Evolutionary conservation across 1,284 basidiomycete species (phyloP), one percentile per base, ranked within the genome.

Genomic region (Hemileia vastatrix): DNA sequence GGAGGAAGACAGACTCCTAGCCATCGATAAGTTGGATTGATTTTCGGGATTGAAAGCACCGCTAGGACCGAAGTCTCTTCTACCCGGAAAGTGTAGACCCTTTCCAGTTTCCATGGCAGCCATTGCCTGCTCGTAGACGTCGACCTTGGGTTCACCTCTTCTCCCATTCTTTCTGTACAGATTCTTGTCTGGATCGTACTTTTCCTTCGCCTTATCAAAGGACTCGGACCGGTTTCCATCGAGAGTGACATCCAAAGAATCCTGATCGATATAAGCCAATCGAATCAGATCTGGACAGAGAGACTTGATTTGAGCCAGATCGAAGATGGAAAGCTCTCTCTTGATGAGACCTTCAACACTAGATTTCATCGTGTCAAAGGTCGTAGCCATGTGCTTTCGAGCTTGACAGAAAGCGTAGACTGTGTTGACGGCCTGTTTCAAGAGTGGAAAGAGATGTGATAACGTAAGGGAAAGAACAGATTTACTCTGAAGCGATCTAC

Each of bases 401-500:
- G 88, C 86, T 2, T 87, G 87, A 60, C 89, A 83, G 71, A 94
- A 94, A 0, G 88, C 89, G 57, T 92, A 83, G 2, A 94, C 88
- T 3, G 90, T 91, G 69, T 92, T 93, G 64, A 94, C 78, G 15
- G 90, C 88, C 86, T 91, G n/a, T n/a, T n/a, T n/a, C n/a, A n/a
- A n/a, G 47, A n/a, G n/a, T n/a, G n/a, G n/a, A 23, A 11, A 32
- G 18, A 11, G 31, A 21, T 43, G 27, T 31, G 40, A 51, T 23
- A 2, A 11, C 18, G 24, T 3, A 6, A 21, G 43, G 8, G 3
- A 15, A 19, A n/a, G n/a, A n/a, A n/a, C n/a, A n/a, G n/a, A n/a
- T n/a, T n/a, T n/a, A n/a, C n/a, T n/a, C n/a, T n/a, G n/a, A n/a
- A n/a, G n/a, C n/a, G n/a, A n/a, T n/a, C n/a, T n/a, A n/a, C n/a